Percentiles rank a stretch among this genome's conserved stretches.
These are phyloP conservation scores for Phytophthora rubi DNA, from an alignment of 352 stramenopile genomes.

Conservation along the genomic window DNA sequence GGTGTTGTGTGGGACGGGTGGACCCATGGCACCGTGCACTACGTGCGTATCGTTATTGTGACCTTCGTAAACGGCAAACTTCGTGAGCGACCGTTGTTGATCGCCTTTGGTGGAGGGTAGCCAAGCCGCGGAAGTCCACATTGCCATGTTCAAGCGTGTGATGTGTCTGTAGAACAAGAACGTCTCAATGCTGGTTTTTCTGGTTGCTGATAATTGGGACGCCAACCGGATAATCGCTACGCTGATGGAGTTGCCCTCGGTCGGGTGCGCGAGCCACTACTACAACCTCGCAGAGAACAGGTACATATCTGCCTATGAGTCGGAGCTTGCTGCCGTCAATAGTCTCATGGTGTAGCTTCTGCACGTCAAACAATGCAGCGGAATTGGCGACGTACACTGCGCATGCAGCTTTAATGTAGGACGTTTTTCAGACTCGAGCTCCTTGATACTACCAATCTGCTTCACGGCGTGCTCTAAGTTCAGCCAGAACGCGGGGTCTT, in stretches of 20 bases:
- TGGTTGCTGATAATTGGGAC: slow-evolving; percentile 8
- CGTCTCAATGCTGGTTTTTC: slow-evolving; percentile 6
- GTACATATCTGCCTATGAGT: background rate
- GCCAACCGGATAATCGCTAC: slow-evolving; percentile 7
- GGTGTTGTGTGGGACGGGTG: background rate
- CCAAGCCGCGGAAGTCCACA: slow-evolving; percentile 10
- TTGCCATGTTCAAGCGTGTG: slow-evolving; percentile 16
- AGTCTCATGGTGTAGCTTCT: slow-evolving; percentile 12
- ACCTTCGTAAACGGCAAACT: background rate
- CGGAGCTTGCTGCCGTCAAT: slow-evolving; percentile 1
- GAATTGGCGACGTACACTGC: slow-evolving; percentile 6
- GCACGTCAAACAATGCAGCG: slow-evolving; percentile 8
- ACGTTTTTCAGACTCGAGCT: too few species aligned
- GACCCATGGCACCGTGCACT: background rate
- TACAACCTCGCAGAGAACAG: slow-evolving; percentile 13
- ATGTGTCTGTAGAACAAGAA: slow-evolving; percentile 13
- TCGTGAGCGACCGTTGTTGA: slow-evolving; percentile 5
- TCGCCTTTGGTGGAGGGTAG: slow-evolving; percentile 6
- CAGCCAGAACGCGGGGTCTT: too few species aligned
- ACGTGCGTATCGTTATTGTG: background rate
- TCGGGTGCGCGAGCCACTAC: background rate
- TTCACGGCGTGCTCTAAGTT: too few species aligned
- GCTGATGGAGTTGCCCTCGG: background rate
- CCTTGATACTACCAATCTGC: too few species aligned
- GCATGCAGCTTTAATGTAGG: too few species aligned